phyloP scores from a whole-genome alignment of 345 rosid genomes.

The Passiflora organensis region DNA sequence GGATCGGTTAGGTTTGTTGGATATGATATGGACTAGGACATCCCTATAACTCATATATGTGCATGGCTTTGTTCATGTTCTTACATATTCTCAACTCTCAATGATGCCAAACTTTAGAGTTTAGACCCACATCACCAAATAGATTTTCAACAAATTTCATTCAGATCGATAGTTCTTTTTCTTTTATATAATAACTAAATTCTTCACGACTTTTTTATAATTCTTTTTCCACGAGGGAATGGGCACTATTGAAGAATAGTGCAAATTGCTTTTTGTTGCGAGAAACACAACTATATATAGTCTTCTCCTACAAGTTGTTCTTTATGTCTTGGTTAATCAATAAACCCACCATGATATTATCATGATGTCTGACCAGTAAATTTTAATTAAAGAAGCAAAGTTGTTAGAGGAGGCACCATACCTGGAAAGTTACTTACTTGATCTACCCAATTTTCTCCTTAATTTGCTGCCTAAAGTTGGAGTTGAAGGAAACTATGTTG shows the following conservation, averaged over 20 bases:
- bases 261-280: too few relatives aligned
- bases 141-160: not conserved
- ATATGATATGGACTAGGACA: constrained; percentile 2
- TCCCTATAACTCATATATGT: not conserved
- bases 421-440: not conserved
- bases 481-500: not conserved
- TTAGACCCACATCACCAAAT: constrained; percentile 8
- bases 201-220: too few relatives aligned
- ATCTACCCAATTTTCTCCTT: constrained; percentile 4
- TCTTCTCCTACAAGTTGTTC: constrained; percentile 7
- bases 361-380: constrained; percentile 12
- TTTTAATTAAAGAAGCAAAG: not conserved
- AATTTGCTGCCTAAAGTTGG: constrained; percentile 6
- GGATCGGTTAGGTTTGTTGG: constrained; percentile 11
- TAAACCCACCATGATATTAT: not conserved
- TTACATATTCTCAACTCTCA: too few relatives aligned
- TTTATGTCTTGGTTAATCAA: constrained; percentile 8
- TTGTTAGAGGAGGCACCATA: constrained; percentile 5
- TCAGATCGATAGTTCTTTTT: not conserved
- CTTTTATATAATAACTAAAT: too few relatives aligned
- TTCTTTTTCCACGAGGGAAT: too few relatives aligned
- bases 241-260: too few relatives aligned
- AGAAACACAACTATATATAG: too few relatives aligned
- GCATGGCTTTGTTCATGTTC: not conserved
- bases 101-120: constrained; percentile 12